Conservation (phyloP, 2,329 filamentous ascomycete species). For the Arthrinium puccinioides region DNA sequence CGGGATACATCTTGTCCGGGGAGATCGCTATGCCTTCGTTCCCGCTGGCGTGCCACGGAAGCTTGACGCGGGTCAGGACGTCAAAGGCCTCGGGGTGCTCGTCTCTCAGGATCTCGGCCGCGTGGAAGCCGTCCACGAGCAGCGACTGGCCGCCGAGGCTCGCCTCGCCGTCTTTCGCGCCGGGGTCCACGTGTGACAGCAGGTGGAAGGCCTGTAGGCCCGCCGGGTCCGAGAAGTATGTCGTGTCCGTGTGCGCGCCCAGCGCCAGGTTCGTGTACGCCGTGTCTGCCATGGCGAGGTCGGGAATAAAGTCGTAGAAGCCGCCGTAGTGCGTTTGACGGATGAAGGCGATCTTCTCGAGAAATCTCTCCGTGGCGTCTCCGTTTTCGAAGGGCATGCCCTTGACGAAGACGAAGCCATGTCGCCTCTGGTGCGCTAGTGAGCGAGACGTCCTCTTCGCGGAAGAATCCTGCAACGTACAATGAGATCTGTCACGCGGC, state of each 20-base stretch:
- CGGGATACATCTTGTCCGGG: constrained; percentile 62
- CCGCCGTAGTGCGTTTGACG: constrained; percentile 85
- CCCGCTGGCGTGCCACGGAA: constrained; percentile 82
- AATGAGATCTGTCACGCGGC: constrained; percentile 57
- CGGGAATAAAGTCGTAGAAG: constrained; percentile 76
- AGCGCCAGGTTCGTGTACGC: constrained; percentile 85
- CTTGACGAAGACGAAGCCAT: constrained; percentile 73
- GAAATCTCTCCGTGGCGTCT: constrained; percentile 63
- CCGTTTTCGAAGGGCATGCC: constrained; percentile 58
- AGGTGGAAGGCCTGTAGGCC: constrained; percentile 91
- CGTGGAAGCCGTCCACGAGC: constrained; percentile 80
- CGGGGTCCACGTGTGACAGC: constrained; percentile 56
- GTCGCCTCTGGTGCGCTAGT: constrained; percentile 47
- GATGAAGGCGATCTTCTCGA: constrained; percentile 80
- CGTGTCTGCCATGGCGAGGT: constrained; percentile 81
- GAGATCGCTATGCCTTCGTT: constrained; percentile 78
- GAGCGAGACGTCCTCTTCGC: not conserved
- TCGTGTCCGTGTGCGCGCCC: constrained; percentile 85
- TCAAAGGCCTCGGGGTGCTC: constrained; percentile 51
- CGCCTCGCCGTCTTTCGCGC: constrained; percentile 7
- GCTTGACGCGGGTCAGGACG: constrained; percentile 44
- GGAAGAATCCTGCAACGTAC: constrained; percentile 19
- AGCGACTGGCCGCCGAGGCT: constrained; percentile 65
- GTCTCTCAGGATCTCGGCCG: constrained; percentile 50
- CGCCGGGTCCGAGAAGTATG: constrained; percentile 89